These are phyloP conservation scores for Tremella mesenterica DNA, from an alignment of 768 basidiomycete genomes.

Conservation along the genomic window DNA sequence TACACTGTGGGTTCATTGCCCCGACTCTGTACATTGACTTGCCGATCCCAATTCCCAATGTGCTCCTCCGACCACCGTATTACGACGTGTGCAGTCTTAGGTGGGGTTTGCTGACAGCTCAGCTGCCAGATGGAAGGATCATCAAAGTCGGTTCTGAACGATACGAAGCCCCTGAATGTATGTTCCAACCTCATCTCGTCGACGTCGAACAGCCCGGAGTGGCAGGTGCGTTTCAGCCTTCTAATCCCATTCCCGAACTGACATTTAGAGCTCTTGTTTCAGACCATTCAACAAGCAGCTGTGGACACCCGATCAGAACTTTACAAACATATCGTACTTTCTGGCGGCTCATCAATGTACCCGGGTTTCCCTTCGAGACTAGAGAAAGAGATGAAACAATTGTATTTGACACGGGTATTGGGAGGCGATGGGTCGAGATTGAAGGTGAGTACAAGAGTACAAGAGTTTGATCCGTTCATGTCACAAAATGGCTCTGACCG, in stretches of 20 bases:
- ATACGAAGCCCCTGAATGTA: constrained; percentile 98
- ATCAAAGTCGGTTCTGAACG: constrained; percentile 98
- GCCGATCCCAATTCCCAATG: neutral
- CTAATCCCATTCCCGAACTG: neutral
- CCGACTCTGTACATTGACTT: neutral
- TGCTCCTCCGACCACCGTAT: neutral
- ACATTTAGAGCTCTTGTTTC: constrained; percentile 79
- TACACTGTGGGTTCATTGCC: constrained; percentile 61
- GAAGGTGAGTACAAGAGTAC: constrained; percentile 57
- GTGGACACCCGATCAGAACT: constrained; percentile 82
- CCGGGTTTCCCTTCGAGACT: constrained; percentile 91
- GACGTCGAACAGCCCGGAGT: constrained; percentile 95
- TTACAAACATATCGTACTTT: constrained; percentile 96
- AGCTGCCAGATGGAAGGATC: constrained; percentile 89
- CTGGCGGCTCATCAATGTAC: constrained; percentile 97
- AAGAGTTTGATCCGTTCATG: neutral
- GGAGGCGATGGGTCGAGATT: constrained; percentile 70
- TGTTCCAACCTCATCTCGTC: constrained; percentile 98
- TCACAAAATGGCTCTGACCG: neutral
- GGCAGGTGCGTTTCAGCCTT: constrained; percentile 56
- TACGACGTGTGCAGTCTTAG: too few species aligned
- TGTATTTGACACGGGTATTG: constrained; percentile 87
- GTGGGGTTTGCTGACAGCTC: neutral
- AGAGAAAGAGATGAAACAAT: constrained; percentile 99
- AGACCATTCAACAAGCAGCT: constrained; percentile 84